A percentile compares a stretch with the other conserved stretches of the same genome.
phyloP scores from a whole-genome alignment of 148 eudicot species.

The Spergularia bocconei region DNA sequence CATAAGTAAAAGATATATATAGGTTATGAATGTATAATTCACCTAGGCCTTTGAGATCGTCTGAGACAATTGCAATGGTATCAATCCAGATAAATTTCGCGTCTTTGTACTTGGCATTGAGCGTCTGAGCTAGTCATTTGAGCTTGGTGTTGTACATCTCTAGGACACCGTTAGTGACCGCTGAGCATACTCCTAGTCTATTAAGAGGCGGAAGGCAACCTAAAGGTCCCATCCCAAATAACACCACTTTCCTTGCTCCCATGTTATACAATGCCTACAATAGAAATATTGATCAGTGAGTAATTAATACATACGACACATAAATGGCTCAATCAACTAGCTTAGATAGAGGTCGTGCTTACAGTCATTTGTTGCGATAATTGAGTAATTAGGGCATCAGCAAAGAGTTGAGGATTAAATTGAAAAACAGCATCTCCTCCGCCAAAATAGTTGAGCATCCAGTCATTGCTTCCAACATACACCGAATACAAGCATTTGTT shows the following conservation, averaged over 20 bases:
- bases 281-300: neutral
- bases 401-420: conserved; percentile 21
- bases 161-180: conserved; percentile 21
- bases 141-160: conserved; percentile 38
- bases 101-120: conserved; percentile 27
- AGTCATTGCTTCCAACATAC: conserved; percentile 40
- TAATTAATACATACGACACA: neutral
- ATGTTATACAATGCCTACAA: conserved; percentile 29
- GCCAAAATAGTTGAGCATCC: conserved; percentile 37
- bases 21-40: neutral
- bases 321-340: neutral
- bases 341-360: neutral
- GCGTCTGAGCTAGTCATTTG: conserved; percentile 25
- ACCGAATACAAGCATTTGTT: conserved; percentile 37
- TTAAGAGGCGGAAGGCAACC: conserved; percentile 49
- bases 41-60: conserved; percentile 33
- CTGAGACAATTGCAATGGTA: conserved; percentile 29
- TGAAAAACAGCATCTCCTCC: neutral
- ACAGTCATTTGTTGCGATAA: conserved; percentile 32
- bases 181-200: conserved; percentile 26
- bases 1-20: neutral
- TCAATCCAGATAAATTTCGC: conserved; percentile 45
- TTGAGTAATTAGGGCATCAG: conserved; percentile 31
- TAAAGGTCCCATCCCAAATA: conserved; percentile 45
- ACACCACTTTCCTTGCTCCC: conserved; percentile 58